Conservation (phyloP, 192 early-diverging fungal genomes). For the Backusella tarrabulga region DNA sequence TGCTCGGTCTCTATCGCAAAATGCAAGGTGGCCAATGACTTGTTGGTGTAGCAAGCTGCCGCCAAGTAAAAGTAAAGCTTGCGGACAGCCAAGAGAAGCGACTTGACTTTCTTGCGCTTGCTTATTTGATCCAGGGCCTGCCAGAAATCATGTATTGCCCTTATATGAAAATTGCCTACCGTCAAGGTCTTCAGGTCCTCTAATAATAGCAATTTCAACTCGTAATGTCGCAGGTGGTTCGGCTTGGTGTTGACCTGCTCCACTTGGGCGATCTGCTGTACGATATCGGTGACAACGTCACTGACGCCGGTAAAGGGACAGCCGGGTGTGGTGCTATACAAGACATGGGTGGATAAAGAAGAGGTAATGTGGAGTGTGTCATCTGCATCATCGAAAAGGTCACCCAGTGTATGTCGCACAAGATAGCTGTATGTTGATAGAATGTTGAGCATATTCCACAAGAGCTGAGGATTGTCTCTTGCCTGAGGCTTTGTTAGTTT, state of each 20-base stretch:
- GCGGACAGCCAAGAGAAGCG: neutral
- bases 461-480: neutral
- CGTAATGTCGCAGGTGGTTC: neutral
- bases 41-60: neutral
- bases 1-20: neutral
- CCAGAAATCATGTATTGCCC: constrained; percentile 9
- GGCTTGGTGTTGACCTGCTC: neutral
- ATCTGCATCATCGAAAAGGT: constrained; percentile 8
- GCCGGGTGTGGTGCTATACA: constrained; percentile 11
- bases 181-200: neutral
- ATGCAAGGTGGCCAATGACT: neutral
- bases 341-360: neutral
- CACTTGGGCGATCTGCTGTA: neutral
- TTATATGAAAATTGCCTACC: neutral
- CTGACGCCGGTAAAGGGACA: neutral
- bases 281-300: neutral
- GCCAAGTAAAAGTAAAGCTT: constrained; percentile 17
- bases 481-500: neutral
- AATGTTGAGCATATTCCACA: constrained; percentile 16
- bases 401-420: constrained; percentile 18
- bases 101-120: neutral
- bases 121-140: neutral
- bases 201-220: neutral
- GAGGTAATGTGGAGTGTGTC: neutral
- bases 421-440: constrained; percentile 21